Evolutionary conservation across 805 yeast species (phyloP).

Genomic region (Yamadazyma phyllophila): DNA sequence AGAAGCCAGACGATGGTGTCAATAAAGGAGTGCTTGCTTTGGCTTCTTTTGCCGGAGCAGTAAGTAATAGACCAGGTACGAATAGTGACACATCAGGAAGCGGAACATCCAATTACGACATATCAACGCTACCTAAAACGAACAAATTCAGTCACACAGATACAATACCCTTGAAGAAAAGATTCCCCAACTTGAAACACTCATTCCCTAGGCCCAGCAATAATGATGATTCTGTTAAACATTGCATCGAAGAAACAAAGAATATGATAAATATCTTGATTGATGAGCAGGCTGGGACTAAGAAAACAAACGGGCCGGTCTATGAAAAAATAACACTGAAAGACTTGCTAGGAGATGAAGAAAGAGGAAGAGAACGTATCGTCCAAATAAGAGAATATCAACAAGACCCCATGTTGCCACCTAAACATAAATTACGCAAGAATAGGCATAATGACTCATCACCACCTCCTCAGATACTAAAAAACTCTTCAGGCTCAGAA

Average conservation of each 20-base stretch:
- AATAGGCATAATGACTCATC: conserved; percentile 66
- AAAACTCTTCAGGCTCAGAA: conserved; percentile 26
- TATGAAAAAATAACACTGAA: conserved; percentile 21
- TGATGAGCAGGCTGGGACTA: conserved; percentile 33
- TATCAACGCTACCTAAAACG: conserved; percentile 16
- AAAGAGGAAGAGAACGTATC: conserved; percentile 32
- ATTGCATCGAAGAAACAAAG: conserved; percentile 55
- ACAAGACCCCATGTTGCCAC: conserved; percentile 85
- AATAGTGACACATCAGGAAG: too few relatives aligned
- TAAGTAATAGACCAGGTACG: too few relatives aligned
- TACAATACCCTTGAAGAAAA: conserved; percentile 55
- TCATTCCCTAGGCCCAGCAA: conserved; percentile 39
- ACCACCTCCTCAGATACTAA: conserved; percentile 55
- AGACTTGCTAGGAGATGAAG: conserved; percentile 13
- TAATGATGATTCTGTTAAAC: conserved; percentile 44
- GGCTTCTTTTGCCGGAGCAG: background rate
- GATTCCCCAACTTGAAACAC: conserved; percentile 38
- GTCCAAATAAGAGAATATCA: conserved; percentile 66
- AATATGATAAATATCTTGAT: conserved; percentile 53
- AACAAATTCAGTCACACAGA: conserved; percentile 47
- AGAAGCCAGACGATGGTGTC: background rate
- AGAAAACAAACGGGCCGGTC: conserved; percentile 39
- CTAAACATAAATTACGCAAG: conserved; percentile 68
- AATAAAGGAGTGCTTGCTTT: conserved; percentile 3
- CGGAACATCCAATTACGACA: too few relatives aligned